phyloP scores from a whole-genome alignment of 2,329 filamentous ascomycete genomes.

The Neophaeococcomyces mojaviensis region DNA sequence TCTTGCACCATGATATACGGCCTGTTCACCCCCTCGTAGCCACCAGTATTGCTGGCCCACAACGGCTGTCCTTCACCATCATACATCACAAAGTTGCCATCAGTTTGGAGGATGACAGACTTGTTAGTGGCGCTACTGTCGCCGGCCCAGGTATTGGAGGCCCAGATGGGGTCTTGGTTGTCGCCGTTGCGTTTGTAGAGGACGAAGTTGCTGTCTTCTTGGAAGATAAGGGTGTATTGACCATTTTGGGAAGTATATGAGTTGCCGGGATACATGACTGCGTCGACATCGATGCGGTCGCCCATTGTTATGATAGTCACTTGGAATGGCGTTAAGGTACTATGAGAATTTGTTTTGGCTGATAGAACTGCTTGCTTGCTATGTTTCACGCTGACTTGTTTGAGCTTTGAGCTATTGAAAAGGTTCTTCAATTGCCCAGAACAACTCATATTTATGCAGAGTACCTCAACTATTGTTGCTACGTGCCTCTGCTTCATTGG shows the following conservation, averaged over 20 bases:
- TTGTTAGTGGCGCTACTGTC: slow-evolving; percentile 2
- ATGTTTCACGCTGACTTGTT: no score
- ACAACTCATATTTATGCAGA: no score
- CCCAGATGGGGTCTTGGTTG: background rate
- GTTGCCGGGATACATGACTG: slow-evolving; percentile 1
- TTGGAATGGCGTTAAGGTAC: no score
- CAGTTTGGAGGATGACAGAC: background rate
- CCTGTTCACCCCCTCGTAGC: background rate
- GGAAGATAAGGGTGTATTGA: slow-evolving; percentile 3
- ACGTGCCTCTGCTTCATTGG: no score
- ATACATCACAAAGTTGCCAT: slow-evolving; percentile 7
- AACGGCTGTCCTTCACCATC: background rate
- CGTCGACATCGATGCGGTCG: background rate
- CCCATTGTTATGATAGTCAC: background rate
- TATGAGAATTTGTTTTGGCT: no score
- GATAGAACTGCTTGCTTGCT: no score
- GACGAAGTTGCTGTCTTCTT: slow-evolving; percentile 9
- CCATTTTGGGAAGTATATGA: background rate
- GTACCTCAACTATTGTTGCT: no score
- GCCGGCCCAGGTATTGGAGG: slow-evolving; percentile 1
- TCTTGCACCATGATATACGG: slow-evolving; percentile 6
- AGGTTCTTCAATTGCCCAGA: no score
- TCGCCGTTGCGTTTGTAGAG: slow-evolving; percentile 3
- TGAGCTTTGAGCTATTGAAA: no score
- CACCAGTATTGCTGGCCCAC: background rate